Conservation (phyloP, 2,329 filamentous ascomycete genomes). For the Helicocarpus griseus region DNA sequence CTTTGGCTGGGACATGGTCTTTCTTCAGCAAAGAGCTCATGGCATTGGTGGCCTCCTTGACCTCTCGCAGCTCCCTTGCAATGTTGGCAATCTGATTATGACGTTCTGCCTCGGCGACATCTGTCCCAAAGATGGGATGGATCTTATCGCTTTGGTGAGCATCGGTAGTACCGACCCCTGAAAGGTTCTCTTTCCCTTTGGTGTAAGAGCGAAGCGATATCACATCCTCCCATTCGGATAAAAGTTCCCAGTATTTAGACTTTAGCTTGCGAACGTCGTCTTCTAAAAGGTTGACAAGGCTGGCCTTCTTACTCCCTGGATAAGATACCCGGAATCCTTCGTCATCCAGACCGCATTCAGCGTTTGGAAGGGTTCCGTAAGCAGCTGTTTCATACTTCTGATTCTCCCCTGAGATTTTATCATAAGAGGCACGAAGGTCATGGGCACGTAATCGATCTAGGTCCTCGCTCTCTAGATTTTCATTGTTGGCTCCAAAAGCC, state of each 20-base stretch:
- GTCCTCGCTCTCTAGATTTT: conserved; percentile 13
- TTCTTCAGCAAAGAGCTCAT: not conserved
- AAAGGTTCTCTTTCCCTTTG: no score
- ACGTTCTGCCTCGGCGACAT: not conserved
- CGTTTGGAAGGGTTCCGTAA: conserved; percentile 4
- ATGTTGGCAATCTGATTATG: not conserved
- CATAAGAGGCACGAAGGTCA: conserved; percentile 27
- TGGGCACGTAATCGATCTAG: conserved; percentile 26
- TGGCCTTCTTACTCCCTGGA: not conserved
- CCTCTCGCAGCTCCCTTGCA: not conserved
- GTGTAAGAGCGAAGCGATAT: no score
- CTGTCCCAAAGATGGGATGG: not conserved
- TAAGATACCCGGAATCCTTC: conserved; percentile 12
- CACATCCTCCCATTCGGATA: no score
- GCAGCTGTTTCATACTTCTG: conserved; percentile 11
- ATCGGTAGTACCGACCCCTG: no score
- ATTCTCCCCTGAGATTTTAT: conserved; percentile 14
- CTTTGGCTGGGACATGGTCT: not conserved
- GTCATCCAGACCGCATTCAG: conserved; percentile 12
- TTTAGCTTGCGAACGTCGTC: not conserved
- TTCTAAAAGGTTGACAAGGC: not conserved
- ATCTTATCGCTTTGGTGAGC: not conserved
- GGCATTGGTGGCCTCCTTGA: conserved; percentile 3
- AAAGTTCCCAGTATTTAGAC: not conserved
- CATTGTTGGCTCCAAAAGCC: not conserved